Conservation (phyloP, 192 early-diverging fungal genomes). For the Umbelopsis vinacea region DNA sequence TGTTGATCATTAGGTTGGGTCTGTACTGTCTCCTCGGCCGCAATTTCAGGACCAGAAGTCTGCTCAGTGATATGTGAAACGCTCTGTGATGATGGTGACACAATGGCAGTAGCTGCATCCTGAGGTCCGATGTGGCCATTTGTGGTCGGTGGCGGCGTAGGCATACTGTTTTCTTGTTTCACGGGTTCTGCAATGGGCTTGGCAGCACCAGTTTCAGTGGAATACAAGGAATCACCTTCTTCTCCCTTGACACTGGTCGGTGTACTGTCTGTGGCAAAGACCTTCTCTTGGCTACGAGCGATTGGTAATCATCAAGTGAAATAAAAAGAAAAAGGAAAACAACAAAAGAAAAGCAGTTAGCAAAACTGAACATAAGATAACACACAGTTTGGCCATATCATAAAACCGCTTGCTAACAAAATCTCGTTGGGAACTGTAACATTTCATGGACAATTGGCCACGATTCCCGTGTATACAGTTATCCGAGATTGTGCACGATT, state of each 20-base stretch:
- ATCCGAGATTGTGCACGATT: background rate
- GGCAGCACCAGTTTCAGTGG: constrained; percentile 7
- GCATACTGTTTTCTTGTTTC: constrained; percentile 20
- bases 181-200: constrained; percentile 18
- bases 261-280: constrained; percentile 13
- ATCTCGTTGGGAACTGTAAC: background rate
- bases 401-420: background rate
- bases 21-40: background rate
- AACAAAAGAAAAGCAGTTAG: background rate
- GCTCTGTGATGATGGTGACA: constrained; percentile 13
- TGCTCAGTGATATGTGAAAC: constrained; percentile 1
- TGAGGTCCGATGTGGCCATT: constrained; percentile 3
- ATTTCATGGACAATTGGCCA: background rate
- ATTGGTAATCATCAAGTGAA: background rate
- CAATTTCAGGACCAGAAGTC: background rate
- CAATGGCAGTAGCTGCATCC: background rate
- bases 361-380: background rate
- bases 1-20: background rate
- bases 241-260: constrained; percentile 14
- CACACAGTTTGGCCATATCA: no score
- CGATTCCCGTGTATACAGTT: background rate
- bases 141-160: constrained; percentile 18
- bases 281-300: background rate
- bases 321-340: background rate
- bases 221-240: constrained; percentile 4